Percentiles rank a stretch among this genome's conserved stretches.
phyloP scores from a whole-genome alignment of 331 rosid species.

The Acacia concinna region DNA sequence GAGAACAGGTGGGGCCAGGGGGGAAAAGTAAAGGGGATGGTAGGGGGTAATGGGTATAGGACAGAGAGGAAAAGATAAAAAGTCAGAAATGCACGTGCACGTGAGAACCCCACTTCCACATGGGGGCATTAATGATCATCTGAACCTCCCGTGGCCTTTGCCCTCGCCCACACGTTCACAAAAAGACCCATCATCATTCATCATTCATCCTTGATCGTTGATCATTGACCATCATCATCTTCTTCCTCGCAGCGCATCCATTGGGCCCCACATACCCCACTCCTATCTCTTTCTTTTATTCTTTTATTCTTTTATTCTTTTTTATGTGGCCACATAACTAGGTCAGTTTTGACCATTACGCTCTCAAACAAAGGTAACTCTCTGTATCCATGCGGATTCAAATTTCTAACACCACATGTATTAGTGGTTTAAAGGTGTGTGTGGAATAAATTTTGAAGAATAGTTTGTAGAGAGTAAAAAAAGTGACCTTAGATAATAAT shows the following conservation, averaged over 20 bases:
- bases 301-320: too few relatives aligned
- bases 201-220: constrained; percentile 5
- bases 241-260: constrained; percentile 14
- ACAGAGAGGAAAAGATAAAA: constrained; percentile 23
- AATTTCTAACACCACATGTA: background rate
- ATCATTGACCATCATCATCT: background rate
- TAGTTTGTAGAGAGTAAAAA: too few relatives aligned
- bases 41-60: constrained; percentile 8
- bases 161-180: constrained; percentile 52
- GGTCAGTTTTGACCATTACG: background rate
- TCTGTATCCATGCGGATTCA: too few relatives aligned
- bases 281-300: background rate
- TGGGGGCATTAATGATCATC: constrained; percentile 53
- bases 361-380: background rate
- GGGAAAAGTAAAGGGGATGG: background rate
- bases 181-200: constrained; percentile 17
- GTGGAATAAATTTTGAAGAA: too few relatives aligned
- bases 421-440: too few relatives aligned
- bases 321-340: too few relatives aligned
- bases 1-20: background rate
- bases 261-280: constrained; percentile 22
- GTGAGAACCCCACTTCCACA: constrained; percentile 71
- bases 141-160: constrained; percentile 37
- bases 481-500: too few relatives aligned
- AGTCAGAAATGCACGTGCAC: constrained; percentile 65